Conservation (phyloP, 805 yeast species). For the Myxozyma melibiosi region DNA sequence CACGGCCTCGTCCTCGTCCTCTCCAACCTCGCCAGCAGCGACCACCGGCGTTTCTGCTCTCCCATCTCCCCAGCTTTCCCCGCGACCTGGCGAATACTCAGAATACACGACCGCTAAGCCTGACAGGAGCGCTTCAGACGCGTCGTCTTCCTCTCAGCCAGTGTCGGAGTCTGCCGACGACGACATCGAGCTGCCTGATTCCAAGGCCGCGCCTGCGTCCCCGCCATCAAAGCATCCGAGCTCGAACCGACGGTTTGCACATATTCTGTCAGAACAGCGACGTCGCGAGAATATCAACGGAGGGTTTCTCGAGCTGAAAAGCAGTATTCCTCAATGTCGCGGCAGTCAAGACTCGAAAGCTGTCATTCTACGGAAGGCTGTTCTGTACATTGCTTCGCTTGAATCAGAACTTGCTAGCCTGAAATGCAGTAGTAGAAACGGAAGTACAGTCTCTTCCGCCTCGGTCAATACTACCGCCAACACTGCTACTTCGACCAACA, state of each 20-base stretch:
- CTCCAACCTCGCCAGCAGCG: slow-evolving; percentile 6
- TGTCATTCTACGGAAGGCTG: slow-evolving; percentile 48
- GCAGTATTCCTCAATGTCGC: slow-evolving; percentile 47
- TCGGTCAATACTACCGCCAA: too few species aligned
- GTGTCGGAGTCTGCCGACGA: not conserved
- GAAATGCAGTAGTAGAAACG: slow-evolving; percentile 15
- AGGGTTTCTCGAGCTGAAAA: slow-evolving; percentile 48
- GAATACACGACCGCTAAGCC: not conserved
- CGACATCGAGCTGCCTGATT: not conserved
- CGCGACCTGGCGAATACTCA: not conserved
- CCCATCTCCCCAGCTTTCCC: slow-evolving; percentile 17
- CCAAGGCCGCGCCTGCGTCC: not conserved
- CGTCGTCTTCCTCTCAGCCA: not conserved
- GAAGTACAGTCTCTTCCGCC: too few species aligned
- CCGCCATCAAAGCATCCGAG: slow-evolving; percentile 5
- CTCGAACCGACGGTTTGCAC: slow-evolving; percentile 44
- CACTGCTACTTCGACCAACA: not conserved
- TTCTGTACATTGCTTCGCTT: slow-evolving; percentile 46
- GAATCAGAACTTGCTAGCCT: slow-evolving; percentile 40
- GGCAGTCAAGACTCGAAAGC: slow-evolving; percentile 52
- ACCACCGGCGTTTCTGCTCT: not conserved
- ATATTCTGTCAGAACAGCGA: slow-evolving; percentile 51
- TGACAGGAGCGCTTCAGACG: not conserved
- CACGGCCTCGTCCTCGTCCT: not conserved
- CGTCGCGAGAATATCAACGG: slow-evolving; percentile 52